Percentiles rank a stretch among this genome's conserved stretches.
Conservation (phyloP, 768 basidiomycete genomes). For the Chalciporus sphaerocephalus region DNA sequence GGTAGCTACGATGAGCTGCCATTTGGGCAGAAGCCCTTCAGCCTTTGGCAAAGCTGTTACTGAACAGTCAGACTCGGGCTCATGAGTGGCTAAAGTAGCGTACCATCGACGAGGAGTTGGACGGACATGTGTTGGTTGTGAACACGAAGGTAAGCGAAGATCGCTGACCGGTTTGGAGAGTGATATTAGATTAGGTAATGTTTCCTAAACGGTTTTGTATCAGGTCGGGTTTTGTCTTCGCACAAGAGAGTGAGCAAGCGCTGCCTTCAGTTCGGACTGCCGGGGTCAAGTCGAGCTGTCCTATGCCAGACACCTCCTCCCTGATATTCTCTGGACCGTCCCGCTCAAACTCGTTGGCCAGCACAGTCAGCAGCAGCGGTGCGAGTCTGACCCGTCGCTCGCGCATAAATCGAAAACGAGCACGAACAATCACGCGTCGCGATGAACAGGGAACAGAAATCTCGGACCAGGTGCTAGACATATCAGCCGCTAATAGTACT, state of each 20-base stretch:
- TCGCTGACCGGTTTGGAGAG: conserved; percentile 9
- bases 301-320: conserved; percentile 32
- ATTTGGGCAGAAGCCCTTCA: conserved; percentile 74
- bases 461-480: conserved; percentile 26
- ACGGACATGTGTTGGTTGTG: conserved; percentile 8
- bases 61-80: neutral
- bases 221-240: conserved; percentile 6
- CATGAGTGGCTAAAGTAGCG: neutral
- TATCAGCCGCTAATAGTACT: conserved; percentile 23
- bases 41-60: conserved; percentile 56
- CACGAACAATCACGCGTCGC: conserved; percentile 42
- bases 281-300: conserved; percentile 21
- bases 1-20: conserved; percentile 79
- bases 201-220: conserved; percentile 19
- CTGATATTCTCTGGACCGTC: conserved; percentile 27
- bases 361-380: conserved; percentile 45
- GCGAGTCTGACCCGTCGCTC: conserved; percentile 49
- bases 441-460: conserved; percentile 16
- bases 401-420: conserved; percentile 48
- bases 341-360: conserved; percentile 32
- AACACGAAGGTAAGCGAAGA: conserved; percentile 11
- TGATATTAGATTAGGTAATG: conserved; percentile 25
- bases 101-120: conserved; percentile 25
- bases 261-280: conserved; percentile 15
- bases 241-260: conserved; percentile 8